Percentiles rank a stretch among this genome's conserved stretches.
phyloP scores from a whole-genome alignment of 192 early-diverging fungal species.

The Geosiphon pyriformis region DNA sequence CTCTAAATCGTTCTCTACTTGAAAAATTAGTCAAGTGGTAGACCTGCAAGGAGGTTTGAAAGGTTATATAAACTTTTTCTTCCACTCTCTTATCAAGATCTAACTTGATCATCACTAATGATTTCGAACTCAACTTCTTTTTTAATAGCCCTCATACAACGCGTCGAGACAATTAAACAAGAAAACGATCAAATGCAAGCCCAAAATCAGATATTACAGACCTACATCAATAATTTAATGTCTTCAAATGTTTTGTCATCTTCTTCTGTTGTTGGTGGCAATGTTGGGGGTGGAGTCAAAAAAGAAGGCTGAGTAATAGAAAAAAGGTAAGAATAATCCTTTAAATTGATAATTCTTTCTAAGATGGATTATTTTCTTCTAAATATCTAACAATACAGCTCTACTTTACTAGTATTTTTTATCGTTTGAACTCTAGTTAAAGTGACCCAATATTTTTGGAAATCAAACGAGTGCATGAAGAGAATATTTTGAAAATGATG shows the following conservation, averaged over 20 bases:
- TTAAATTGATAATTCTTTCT: no score
- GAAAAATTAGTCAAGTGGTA: conserved; percentile 22
- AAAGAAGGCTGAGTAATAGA: neutral
- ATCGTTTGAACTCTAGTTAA: no score
- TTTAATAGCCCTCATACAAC: conserved; percentile 15
- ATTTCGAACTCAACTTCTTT: neutral
- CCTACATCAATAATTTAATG: conserved; percentile 27
- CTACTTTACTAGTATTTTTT: no score
- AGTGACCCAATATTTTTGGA: no score
- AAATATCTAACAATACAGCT: no score
- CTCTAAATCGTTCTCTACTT: no score
- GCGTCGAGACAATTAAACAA: conserved; percentile 15
- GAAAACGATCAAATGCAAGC: conserved; percentile 25
- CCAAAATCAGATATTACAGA: conserved; percentile 24
- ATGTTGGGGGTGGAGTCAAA: neutral
- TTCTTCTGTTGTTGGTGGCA: neutral
- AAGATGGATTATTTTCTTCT: no score
- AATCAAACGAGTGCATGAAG: no score
- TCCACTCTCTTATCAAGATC: neutral
- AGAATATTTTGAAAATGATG: no score
- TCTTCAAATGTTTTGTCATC: conserved; percentile 22
- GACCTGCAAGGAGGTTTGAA: conserved; percentile 23
- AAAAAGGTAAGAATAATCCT: no score
- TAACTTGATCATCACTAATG: neutral
- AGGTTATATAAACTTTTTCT: conserved; percentile 9